Base-by-base conservation (phyloP, 768 basidiomycete genomes). In the Serendipita sp. region DNA sequence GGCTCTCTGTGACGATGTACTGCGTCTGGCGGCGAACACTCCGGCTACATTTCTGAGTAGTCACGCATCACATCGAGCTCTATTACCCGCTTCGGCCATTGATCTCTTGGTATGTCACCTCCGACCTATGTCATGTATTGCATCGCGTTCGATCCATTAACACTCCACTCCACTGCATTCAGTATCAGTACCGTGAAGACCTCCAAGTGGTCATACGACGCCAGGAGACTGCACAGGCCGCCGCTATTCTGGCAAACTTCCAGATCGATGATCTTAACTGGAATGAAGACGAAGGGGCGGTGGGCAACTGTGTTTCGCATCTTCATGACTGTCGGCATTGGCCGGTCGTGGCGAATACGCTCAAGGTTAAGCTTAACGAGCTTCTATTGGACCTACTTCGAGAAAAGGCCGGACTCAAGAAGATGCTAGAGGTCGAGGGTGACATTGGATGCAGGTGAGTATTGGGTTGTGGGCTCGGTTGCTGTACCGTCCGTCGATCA, bases 161-260 rank as follows among this genome's bases (percentile, higher is more conserved):
- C 42, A 30, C 17, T 28, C 45, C n/a, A 7, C 28, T 9, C 45
- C 45, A 50, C 28, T 9, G n/a, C n/a, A 5, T n/a, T 5, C 53
- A 58, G 53, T 58, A 58, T 33, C 53, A 58, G n/a, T 58, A 58
- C 53, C 53, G 53, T 13, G 53, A 58, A 24, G 30, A 33, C 20
- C 53, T 58, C 26, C 24, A 58, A 11, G 13, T n/a, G 53, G 53
- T 58, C 53, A 58, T 58, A n/a, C 24, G 33, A 33, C 53, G 53
- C n/a, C 53, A 58, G 33, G 53, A 58, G 20, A 58, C 53, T 22
- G 53, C 53, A 26, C 53, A 33, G 31, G 24, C 53, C 33, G 53
- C 53, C 26, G 31, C 13, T 11, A 58, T 58, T 24, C 26, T 58
- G 17, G 53, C 53, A n/a, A n/a, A n/a, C 17, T 58, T 58, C 26